Evolutionary conservation across 1,139 yeast genomes (phyloP), one percentile per base, ranked within the genome.

Genomic region (Yamadazyma atmosphaerica): DNA sequence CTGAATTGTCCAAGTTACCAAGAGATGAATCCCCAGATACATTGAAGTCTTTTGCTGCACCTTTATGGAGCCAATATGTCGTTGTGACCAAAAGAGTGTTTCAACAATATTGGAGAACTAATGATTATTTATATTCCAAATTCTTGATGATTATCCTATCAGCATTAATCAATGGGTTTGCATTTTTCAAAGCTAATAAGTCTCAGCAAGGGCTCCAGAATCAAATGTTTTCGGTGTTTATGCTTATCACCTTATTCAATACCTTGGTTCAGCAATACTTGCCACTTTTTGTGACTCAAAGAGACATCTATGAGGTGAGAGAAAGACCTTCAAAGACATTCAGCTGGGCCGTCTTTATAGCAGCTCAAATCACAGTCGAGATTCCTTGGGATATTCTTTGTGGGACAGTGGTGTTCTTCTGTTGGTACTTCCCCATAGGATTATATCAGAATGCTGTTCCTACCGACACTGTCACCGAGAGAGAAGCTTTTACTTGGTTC

Each of bases 371-470:
- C 33, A 61, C 81, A 14, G 82, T 77, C 25, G 96, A 88, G 56
- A 58, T 86, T 25, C 95, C 95, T 21, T 85, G 86, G 83, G 85
- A 84, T 54, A 51, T 80, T 13, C 43, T 81, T 3, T 69, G 75
- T 40, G 89, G 88, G 45, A 78, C 90, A 0, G 18, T 85, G 4
- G 73, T 83, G 3, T 88, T 73, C 65, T 76, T 86, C 55, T 76
- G 83, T 44, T 86, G 86, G 81, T 88, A 86, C 61, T 88, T 85
- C 56, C 94, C 96, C 5, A 78, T 86, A 45, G 95, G 94, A 1
- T 65, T 81, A 42, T 77, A 80, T 52, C 42, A 54, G 9, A 82
- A 82, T 56, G 85, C 88, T 6, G 59, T 59, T 4, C 48, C 56
- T 28, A 57, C 53, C 23, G 49, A 56, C 37, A 27, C 46, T 1